phyloP scores from a whole-genome alignment of 2,329 filamentous ascomycete species.

The Trichoderma asperellum region DNA sequence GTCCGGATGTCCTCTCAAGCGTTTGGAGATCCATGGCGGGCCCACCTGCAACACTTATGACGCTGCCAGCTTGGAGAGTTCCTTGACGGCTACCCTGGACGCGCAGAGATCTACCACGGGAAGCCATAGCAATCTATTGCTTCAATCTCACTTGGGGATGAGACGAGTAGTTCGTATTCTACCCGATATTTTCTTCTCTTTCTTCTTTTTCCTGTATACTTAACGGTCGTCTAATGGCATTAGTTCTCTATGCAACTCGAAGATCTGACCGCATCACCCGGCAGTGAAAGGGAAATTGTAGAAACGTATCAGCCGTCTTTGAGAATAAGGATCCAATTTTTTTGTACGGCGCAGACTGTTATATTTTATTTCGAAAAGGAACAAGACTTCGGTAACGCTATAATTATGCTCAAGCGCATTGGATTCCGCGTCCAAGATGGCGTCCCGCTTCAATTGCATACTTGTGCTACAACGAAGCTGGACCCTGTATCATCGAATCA shows the following conservation, averaged over 20 bases:
- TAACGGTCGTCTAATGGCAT: not conserved
- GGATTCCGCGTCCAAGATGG: conserved; percentile 37
- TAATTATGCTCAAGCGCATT: conserved; percentile 40
- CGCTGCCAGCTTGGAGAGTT: conserved; percentile 31
- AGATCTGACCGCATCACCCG: conserved; percentile 33
- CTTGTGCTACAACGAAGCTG: not conserved
- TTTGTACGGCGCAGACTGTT: conserved; percentile 36
- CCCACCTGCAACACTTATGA: conserved; percentile 33
- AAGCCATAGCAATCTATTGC: conserved; percentile 33
- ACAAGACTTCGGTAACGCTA: conserved; percentile 41
- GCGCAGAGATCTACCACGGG: conserved; percentile 32
- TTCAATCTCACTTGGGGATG: conserved; percentile 36
- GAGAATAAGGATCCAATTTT: conserved; percentile 36
- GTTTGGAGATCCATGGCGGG: conserved; percentile 39
- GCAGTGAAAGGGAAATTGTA: conserved; percentile 31
- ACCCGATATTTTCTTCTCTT: not conserved
- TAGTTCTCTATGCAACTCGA: conserved; percentile 41
- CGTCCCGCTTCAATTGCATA: not conserved
- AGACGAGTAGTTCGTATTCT: conserved; percentile 36
- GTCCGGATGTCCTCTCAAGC: conserved; percentile 37
- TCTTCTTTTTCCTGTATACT: not conserved
- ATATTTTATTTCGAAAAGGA: conserved; percentile 37
- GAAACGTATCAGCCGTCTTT: conserved; percentile 32
- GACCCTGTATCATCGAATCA: not conserved
- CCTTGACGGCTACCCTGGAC: conserved; percentile 39